phyloP scores from a whole-genome alignment of 768 basidiomycete genomes.

The Tricholoma sp. region DNA sequence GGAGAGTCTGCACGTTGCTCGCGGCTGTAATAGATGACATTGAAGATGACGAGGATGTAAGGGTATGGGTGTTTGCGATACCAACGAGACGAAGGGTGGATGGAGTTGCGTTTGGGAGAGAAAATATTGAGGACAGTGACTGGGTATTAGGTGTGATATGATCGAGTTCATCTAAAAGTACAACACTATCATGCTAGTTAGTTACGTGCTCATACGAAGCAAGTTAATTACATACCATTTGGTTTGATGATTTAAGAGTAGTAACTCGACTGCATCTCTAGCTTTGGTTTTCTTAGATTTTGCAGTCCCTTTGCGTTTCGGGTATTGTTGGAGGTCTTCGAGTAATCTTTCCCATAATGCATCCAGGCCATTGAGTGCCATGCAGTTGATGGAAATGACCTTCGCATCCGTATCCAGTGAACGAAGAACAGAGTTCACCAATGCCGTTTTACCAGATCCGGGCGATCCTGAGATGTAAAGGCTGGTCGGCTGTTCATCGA shows the following conservation, averaged over 20 bases:
- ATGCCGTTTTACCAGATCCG: slow-evolving; percentile 88
- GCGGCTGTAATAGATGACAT: slow-evolving; percentile 29
- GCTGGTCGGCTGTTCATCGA: slow-evolving; percentile 31
- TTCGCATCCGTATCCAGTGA: slow-evolving; percentile 38
- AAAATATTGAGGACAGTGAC: slow-evolving; percentile 59
- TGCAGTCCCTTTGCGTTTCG: slow-evolving; percentile 29
- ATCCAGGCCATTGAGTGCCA: slow-evolving; percentile 66
- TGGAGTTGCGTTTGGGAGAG: slow-evolving; percentile 52
- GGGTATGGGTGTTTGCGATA: slow-evolving; percentile 87
- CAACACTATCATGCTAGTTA: slow-evolving; percentile 40
- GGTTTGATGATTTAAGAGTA: slow-evolving; percentile 35
- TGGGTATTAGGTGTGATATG: slow-evolving; percentile 64
- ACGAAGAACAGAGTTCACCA: slow-evolving; percentile 63
- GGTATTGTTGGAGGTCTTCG: slow-evolving; percentile 43
- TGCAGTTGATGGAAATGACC: slow-evolving; percentile 69
- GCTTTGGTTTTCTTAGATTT: slow-evolving; percentile 40
- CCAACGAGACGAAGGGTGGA: slow-evolving; percentile 66
- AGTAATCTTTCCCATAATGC: slow-evolving; percentile 65
- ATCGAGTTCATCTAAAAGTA: slow-evolving; percentile 86
- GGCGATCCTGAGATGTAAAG: slow-evolving; percentile 92
- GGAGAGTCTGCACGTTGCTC: slow-evolving; percentile 54
- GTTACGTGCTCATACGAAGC: slow-evolving; percentile 7
- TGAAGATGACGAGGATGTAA: slow-evolving; percentile 50
- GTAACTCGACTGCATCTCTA: slow-evolving; percentile 40
- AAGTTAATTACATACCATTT: slow-evolving; percentile 43